phyloP scores from a whole-genome alignment of 371 early-diverging fungal species.

The Mucor plumbeus region DNA sequence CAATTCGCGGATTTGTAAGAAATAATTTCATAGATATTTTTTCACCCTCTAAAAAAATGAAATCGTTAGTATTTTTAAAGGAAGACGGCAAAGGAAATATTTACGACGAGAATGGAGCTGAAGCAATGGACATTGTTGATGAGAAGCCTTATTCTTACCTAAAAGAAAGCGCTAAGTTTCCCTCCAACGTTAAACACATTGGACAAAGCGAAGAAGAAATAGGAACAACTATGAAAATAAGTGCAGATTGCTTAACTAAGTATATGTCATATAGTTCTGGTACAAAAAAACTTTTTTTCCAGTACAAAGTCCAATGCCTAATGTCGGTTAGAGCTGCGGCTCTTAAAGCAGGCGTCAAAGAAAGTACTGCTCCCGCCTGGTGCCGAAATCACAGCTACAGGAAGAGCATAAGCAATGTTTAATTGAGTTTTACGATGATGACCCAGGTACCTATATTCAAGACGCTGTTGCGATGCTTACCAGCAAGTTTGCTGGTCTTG shows the following conservation, averaged over 20 bases:
- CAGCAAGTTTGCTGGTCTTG: slow-evolving; percentile 10
- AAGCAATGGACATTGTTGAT: slow-evolving; percentile 8
- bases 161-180: slow-evolving; percentile 2
- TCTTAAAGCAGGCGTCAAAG: slow-evolving; percentile 18
- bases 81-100: slow-evolving; percentile 15
- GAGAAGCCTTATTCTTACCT: slow-evolving; percentile 2
- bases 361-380: slow-evolving; percentile 15
- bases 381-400: slow-evolving; percentile 2
- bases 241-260: slow-evolving; percentile 8
- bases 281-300: too few species aligned
- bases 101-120: slow-evolving; percentile 10
- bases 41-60: slow-evolving; percentile 11
- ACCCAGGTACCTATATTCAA: slow-evolving; percentile 3
- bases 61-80: slow-evolving; percentile 13
- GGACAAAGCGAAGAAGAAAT: slow-evolving; percentile 2
- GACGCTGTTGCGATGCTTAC: slow-evolving; percentile 10
- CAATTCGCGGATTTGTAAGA: slow-evolving; percentile 2
- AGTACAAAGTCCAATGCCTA: not conserved
- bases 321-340: slow-evolving; percentile 2
- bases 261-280: slow-evolving; percentile 3
- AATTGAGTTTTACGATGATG: slow-evolving; percentile 5
- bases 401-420: slow-evolving; percentile 13
- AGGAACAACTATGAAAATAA: slow-evolving; percentile 8
- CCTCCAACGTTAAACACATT: slow-evolving; percentile 8
- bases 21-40: not conserved